Evolutionary conservation across 202 grass and related monocot species (phyloP).

Genomic region (Eragrostis tef): DNA sequence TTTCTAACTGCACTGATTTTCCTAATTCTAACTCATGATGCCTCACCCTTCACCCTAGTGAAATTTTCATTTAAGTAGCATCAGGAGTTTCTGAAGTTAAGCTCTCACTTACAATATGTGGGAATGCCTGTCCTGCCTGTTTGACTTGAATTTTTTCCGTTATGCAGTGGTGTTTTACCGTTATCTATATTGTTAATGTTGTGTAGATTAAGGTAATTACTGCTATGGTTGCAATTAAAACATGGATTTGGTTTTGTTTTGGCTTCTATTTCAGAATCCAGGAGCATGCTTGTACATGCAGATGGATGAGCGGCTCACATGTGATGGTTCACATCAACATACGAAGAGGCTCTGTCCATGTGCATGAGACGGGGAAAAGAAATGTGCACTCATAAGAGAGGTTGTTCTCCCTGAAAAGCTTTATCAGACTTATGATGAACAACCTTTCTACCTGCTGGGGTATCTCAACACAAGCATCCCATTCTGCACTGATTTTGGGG

Average conservation of each 20-base stretch:
- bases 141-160: constrained; percentile 16
- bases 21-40: no score
- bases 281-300: constrained; percentile 89
- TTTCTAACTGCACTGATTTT: no score
- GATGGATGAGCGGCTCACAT: constrained; percentile 77
- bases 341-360: constrained; percentile 89
- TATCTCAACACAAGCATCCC: not conserved
- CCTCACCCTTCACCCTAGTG: not conserved
- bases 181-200: constrained; percentile 10
- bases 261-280: constrained; percentile 72
- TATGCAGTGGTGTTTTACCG: not conserved
- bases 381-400: not conserved
- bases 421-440: constrained; percentile 17
- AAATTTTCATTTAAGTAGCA: constrained; percentile 26
- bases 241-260: constrained; percentile 35
- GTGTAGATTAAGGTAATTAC: not conserved
- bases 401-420: constrained; percentile 35
- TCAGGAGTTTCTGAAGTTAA: no score
- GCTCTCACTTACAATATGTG: not conserved
- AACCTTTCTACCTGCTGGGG: constrained; percentile 9
- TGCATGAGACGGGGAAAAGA: constrained; percentile 54
- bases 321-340: constrained; percentile 82
- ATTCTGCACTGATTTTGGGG: not conserved
- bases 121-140: not conserved
- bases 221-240: not conserved